phyloP scores from a whole-genome alignment of 345 rosid species.

The Populus davidiana region DNA sequence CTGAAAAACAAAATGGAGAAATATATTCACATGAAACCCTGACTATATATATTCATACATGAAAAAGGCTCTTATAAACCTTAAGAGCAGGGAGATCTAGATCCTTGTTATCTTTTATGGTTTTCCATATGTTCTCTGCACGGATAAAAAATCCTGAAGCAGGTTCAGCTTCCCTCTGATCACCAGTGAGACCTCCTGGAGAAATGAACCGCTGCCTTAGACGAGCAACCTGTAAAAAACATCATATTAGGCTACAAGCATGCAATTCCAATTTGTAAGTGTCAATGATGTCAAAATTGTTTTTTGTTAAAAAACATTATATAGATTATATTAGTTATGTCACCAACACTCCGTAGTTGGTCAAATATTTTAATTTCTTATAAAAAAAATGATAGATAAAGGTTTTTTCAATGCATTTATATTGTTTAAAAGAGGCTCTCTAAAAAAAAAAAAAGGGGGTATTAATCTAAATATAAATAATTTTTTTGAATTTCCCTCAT shows the following conservation, averaged over 20 bases:
- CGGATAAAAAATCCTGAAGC: slow-evolving; percentile 34
- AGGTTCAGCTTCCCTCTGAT: slow-evolving; percentile 31
- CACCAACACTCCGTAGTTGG: too few relatives aligned
- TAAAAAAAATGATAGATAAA: too few relatives aligned
- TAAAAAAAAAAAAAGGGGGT: too few relatives aligned
- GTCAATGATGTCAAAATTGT: not conserved
- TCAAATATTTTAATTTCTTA: too few relatives aligned
- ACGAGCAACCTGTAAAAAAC: slow-evolving; percentile 29
- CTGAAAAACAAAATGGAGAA: slow-evolving; percentile 15
- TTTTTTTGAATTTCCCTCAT: too few relatives aligned
- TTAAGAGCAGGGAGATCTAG: slow-evolving; percentile 36
- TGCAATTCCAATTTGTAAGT: not conserved
- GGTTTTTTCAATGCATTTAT: too few relatives aligned
- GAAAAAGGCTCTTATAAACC: slow-evolving; percentile 5
- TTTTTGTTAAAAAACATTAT: too few relatives aligned
- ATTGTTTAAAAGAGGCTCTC: too few relatives aligned
- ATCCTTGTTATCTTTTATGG: slow-evolving; percentile 35
- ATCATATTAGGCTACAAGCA: not conserved
- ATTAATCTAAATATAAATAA: too few relatives aligned
- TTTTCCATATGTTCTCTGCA: slow-evolving; percentile 33
- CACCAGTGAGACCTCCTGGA: slow-evolving; percentile 35
- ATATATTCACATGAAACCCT: not conserved
- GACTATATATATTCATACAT: not conserved
- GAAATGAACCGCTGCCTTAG: slow-evolving; percentile 31
- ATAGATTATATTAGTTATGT: too few relatives aligned